phyloP scores from a whole-genome alignment of 2,329 filamentous ascomycete genomes.

The Capronia americana region DNA sequence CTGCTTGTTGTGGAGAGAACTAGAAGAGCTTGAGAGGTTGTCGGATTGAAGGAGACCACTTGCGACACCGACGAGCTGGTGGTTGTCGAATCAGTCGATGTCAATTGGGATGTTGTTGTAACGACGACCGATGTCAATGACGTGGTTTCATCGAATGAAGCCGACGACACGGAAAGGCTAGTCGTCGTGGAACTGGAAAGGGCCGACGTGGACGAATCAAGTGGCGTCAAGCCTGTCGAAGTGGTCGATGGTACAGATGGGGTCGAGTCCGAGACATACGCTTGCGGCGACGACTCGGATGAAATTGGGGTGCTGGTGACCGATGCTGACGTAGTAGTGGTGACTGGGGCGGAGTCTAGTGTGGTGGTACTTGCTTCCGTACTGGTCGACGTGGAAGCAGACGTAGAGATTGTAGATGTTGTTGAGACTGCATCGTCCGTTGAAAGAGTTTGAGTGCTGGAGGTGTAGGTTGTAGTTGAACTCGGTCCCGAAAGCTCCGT shows the following conservation, averaged over 20 bases:
- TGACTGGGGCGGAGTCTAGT: neutral
- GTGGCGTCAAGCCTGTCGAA: neutral
- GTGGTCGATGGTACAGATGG: neutral
- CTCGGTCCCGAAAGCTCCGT: neutral
- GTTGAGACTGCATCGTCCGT: neutral
- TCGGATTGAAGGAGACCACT: constrained; percentile 1
- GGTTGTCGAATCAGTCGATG: neutral
- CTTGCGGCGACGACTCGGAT: neutral
- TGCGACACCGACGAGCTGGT: neutral
- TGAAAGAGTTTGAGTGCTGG: neutral
- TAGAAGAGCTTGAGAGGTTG: neutral
- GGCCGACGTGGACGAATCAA: neutral
- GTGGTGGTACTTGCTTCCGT: neutral
- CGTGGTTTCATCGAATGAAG: neutral
- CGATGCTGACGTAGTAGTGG: neutral
- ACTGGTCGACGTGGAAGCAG: neutral
- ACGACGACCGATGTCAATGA: neutral
- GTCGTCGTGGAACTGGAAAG: neutral
- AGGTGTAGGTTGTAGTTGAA: neutral
- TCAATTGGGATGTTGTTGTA: neutral
- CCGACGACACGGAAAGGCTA: neutral
- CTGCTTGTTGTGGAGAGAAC: neutral
- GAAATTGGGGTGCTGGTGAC: neutral
- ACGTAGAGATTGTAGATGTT: neutral
- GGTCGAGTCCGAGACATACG: neutral